Evolutionary conservation across 345 rosid genomes (phyloP).

Genomic region (Eutrema yunnanense): DNA sequence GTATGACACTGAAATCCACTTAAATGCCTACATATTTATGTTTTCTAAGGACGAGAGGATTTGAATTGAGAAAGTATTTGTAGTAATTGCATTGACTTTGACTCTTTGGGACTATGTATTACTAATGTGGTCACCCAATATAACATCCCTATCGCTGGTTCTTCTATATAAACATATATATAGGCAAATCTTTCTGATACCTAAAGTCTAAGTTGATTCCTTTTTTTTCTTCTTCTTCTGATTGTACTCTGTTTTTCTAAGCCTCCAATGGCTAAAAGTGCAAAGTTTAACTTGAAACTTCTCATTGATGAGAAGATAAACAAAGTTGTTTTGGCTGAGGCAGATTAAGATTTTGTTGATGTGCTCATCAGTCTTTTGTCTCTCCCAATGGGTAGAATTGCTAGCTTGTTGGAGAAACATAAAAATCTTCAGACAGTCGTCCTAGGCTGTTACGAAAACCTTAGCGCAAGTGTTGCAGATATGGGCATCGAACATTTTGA

Average conservation of each 20-base stretch:
- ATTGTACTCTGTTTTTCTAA: no score
- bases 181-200: no score
- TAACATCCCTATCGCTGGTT: neutral
- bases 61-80: no score
- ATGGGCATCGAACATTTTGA: neutral
- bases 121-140: no score
- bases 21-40: no score
- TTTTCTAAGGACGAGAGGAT: no score
- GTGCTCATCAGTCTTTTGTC: constrained; percentile 16
- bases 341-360: constrained; percentile 20
- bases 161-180: neutral
- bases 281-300: constrained; percentile 16
- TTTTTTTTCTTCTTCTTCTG: neutral
- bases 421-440: neutral
- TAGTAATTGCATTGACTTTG: no score
- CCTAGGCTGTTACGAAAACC: neutral
- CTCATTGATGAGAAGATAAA: constrained; percentile 4
- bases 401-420: neutral
- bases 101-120: no score
- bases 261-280: neutral
- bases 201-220: neutral
- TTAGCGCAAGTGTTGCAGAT: constrained; percentile 1
- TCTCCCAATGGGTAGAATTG: constrained; percentile 7
- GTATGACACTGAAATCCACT: no score
- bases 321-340: constrained; percentile 26